Conservation (phyloP, 1,284 basidiomycete species). For the Trichosporon coremiiforme region DNA sequence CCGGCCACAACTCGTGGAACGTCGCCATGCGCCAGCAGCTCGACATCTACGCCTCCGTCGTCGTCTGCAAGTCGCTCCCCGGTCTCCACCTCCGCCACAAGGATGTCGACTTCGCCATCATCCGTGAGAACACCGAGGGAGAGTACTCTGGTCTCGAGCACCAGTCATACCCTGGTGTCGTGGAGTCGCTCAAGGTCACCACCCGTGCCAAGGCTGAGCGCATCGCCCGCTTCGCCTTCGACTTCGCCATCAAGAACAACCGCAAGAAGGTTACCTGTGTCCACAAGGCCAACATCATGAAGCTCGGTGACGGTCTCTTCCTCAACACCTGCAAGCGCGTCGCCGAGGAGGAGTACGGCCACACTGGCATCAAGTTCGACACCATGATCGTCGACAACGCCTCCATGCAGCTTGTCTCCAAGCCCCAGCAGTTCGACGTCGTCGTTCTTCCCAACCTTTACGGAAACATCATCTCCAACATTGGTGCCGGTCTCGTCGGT, state of each 20-base stretch:
- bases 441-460: constrained; percentile 62
- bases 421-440: constrained; percentile 74
- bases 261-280: constrained; percentile 99
- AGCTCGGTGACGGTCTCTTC: constrained; percentile 98
- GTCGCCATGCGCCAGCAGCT: constrained; percentile 99
- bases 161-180: constrained; percentile 96
- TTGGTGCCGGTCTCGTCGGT: constrained; percentile 96
- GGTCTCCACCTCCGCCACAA: constrained; percentile 95
- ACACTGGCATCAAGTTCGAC: constrained; percentile 86
- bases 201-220: constrained; percentile 95
- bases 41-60: constrained; percentile 98
- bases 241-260: constrained; percentile 98
- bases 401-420: constrained; percentile 97
- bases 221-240: constrained; percentile 96
- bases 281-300: constrained; percentile 99
- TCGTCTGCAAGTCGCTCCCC: constrained; percentile 97
- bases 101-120: constrained; percentile 98
- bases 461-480: constrained; percentile 97
- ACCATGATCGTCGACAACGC: constrained; percentile 99
- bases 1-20: constrained; percentile 99
- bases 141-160: too few relatives aligned
- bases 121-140: constrained; percentile 99
- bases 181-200: constrained; percentile 97
- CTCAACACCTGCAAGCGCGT: constrained; percentile 96
- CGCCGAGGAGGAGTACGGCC: constrained; percentile 88